These are phyloP conservation scores for Ophioceras dolichostomum DNA, from an alignment of 2,329 filamentous ascomycete species.

Conservation along the genomic window DNA sequence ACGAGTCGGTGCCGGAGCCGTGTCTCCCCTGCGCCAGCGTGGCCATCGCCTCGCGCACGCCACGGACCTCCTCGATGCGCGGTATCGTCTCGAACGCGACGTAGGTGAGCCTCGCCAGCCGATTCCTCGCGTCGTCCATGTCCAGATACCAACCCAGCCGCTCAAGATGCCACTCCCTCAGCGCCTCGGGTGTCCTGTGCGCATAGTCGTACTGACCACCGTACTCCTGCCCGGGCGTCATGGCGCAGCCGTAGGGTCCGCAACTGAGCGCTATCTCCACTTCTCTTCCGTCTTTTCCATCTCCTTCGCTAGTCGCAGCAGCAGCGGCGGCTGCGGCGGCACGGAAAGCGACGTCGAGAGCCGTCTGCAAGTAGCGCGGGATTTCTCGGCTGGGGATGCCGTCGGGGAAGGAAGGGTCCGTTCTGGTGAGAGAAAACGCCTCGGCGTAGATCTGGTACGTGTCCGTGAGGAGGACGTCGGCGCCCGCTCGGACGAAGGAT, in stretches of 20 bases:
- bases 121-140: slow-evolving; percentile 18
- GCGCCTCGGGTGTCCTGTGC: slow-evolving; percentile 27
- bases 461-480: slow-evolving; percentile 52
- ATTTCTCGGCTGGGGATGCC: slow-evolving; percentile 22
- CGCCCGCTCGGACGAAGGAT: slow-evolving; percentile 42
- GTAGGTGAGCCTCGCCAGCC: slow-evolving; percentile 30
- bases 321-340: slow-evolving; percentile 9
- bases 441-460: slow-evolving; percentile 53
- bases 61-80: slow-evolving; percentile 46
- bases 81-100: slow-evolving; percentile 57
- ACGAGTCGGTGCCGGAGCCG: not conserved
- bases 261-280: slow-evolving; percentile 41
- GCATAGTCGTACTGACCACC: slow-evolving; percentile 43
- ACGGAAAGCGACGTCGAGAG: slow-evolving; percentile 27
- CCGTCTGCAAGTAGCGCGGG: slow-evolving; percentile 20
- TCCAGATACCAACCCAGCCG: slow-evolving; percentile 31
- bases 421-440: slow-evolving; percentile 40
- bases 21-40: slow-evolving; percentile 3
- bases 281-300: not conserved
- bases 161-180: slow-evolving; percentile 44
- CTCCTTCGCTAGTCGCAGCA: slow-evolving; percentile 6
- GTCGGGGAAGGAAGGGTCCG: slow-evolving; percentile 20
- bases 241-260: slow-evolving; percentile 55
- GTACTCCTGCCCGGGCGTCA: slow-evolving; percentile 55
- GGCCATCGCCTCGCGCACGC: slow-evolving; percentile 34